A percentile compares a stretch with the other conserved stretches of the same genome.
Evolutionary conservation across 1,284 basidiomycete genomes (phyloP).

Genomic region (Ceratobasidium sp.): DNA sequence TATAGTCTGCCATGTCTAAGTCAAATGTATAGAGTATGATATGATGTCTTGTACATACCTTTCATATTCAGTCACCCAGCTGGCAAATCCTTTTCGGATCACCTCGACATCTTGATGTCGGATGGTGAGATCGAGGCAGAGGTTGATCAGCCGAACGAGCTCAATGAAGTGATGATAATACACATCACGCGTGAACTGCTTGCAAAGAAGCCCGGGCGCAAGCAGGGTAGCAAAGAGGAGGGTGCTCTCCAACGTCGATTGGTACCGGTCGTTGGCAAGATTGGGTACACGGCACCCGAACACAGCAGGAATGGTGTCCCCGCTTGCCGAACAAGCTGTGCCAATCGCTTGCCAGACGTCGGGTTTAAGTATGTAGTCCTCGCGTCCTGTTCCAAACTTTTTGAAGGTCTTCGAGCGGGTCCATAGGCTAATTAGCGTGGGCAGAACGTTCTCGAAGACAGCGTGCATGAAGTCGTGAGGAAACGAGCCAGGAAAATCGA

Average conservation of each 20-base stretch:
- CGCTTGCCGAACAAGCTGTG: neutral
- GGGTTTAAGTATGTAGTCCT: neutral
- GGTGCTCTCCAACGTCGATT: conserved; percentile 34
- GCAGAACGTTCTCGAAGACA: conserved; percentile 37
- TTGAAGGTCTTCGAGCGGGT: neutral
- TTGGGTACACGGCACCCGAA: conserved; percentile 39
- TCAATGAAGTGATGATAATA: conserved; percentile 36
- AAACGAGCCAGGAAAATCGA: conserved; percentile 37
- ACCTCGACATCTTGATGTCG: neutral
- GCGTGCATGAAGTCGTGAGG: conserved; percentile 41
- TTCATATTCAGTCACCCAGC: conserved; percentile 38
- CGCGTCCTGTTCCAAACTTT: neutral
- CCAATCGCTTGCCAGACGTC: conserved; percentile 14
- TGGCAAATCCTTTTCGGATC: conserved; percentile 12
- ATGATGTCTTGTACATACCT: neutral
- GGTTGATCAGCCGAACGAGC: conserved; percentile 24
- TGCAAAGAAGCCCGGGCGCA: conserved; percentile 32
- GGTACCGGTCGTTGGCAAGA: conserved; percentile 1
- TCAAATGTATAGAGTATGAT: neutral
- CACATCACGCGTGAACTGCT: neutral
- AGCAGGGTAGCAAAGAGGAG: conserved; percentile 34
- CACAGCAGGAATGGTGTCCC: conserved; percentile 32
- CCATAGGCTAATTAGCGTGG: conserved; percentile 29
- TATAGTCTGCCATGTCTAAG: conserved; percentile 21
- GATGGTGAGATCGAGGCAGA: conserved; percentile 19